Evolutionary conservation across 371 early-diverging fungal species (phyloP).

Genomic region (Mortierella sp.): DNA sequence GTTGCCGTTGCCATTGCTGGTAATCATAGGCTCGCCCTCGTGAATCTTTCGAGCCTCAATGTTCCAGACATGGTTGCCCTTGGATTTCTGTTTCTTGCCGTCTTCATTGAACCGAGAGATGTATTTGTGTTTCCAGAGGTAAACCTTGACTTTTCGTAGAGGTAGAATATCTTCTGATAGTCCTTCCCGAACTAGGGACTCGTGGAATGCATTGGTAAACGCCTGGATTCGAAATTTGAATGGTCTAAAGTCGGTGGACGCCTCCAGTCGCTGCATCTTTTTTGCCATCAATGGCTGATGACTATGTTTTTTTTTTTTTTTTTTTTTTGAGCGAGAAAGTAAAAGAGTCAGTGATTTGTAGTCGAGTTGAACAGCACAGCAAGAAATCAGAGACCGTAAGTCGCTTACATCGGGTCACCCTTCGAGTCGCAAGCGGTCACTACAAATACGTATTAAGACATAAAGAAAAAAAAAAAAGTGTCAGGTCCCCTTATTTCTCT

Average conservation of each 20-base stretch:
- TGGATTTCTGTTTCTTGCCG: conserved; percentile 67
- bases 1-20: not conserved
- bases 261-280: conserved; percentile 62
- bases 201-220: conserved; percentile 65
- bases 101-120: conserved; percentile 69
- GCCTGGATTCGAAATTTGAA: conserved; percentile 71
- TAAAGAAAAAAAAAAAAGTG: not conserved
- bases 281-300: conserved; percentile 69
- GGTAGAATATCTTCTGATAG: conserved; percentile 55
- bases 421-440: conserved; percentile 60
- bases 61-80: conserved; percentile 69
- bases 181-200: conserved; percentile 58
- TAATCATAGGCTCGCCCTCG: too few species aligned
- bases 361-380: too few species aligned
- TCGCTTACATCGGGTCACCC: conserved; percentile 63
- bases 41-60: conserved; percentile 62
- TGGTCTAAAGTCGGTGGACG: conserved; percentile 61
- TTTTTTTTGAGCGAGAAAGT: not conserved
- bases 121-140: conserved; percentile 61
- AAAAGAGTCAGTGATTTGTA: not conserved
- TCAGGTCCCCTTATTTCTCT: too few species aligned
- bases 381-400: too few species aligned
- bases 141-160: conserved; percentile 59
- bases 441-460: conserved; percentile 22
- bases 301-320: conserved; percentile 27